Conservation (phyloP, 768 basidiomycete genomes). For the Hypholoma fasciculare region DNA sequence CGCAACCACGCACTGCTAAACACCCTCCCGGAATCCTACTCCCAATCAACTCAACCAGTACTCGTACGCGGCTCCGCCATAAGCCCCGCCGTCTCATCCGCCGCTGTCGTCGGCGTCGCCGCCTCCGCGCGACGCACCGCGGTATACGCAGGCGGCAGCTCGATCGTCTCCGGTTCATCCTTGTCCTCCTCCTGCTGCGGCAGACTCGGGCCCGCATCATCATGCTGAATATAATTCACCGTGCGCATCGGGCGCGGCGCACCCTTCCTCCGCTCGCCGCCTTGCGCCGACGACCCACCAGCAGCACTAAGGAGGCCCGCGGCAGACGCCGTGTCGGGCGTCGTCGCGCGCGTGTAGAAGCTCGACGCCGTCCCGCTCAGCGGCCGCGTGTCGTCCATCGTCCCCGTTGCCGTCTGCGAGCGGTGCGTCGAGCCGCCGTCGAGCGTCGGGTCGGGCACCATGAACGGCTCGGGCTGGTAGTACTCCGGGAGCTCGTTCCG, state of each 20-base stretch:
- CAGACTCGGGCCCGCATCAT: constrained; percentile 70
- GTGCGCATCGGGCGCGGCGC: constrained; percentile 56
- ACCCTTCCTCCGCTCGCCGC: constrained; percentile 42
- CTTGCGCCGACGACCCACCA: constrained; percentile 25
- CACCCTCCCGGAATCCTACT: no score
- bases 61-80: neutral
- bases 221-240: constrained; percentile 83
- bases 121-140: constrained; percentile 39
- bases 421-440: constrained; percentile 28
- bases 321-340: constrained; percentile 36
- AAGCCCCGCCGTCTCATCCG: neutral
- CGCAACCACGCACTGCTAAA: no score
- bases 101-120: neutral
- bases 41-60: no score
- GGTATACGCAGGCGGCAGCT: constrained; percentile 83
- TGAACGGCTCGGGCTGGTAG: constrained; percentile 76
- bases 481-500: constrained; percentile 63
- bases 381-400: constrained; percentile 25
- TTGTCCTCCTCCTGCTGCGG: constrained; percentile 27
- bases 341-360: constrained; percentile 39
- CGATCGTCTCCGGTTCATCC: constrained; percentile 69
- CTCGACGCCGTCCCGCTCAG: constrained; percentile 42
- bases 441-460: constrained; percentile 62
- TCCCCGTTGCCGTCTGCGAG: constrained; percentile 20
- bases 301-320: constrained; percentile 15